Base-by-base conservation (phyloP, 768 basidiomycete genomes). In the Grammothele lineata region DNA sequence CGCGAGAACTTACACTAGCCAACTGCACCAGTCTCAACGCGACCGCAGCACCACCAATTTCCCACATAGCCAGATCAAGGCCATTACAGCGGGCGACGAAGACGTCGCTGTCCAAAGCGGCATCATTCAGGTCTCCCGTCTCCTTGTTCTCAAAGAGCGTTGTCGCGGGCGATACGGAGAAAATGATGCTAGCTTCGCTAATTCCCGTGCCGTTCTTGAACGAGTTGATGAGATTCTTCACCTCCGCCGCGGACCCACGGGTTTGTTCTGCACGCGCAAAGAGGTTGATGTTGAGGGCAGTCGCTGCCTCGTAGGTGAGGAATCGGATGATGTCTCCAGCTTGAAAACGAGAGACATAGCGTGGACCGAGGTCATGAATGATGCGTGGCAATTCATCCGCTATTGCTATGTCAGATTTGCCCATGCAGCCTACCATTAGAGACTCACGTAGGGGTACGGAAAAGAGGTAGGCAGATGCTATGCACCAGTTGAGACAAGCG, bases 301-400 rank as follows among this genome's bases (percentile, higher is more conserved):
- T 89, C 4, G 85, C 80, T 0, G 87, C 86, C 54, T 90, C 86
- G 62, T 92, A 93, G 0, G 90, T 93, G 39, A 92, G 67, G 61
- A 91, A 91, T 37, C 77, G 82, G 53, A 81, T 70, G 27, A 92
- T 73, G 3, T 75, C 61, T 8, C 72, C 74, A 39, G 89, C 85
- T 60, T 90, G 89, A 62, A 91, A 89, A 36, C 80, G 81, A 18
- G 80, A 83, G 1, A 72, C 70, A 50, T 92, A 92, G 36, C 83
- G 77, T 8, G 90, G 90, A 4, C 89, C 86, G 10, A 93, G 77
- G 56, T 90, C 86, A 57, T 92, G 84, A 27, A 90, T 75, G 37
- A 92, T 74, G 14, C 85, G 76, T 5, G 82, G 80, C 4, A 89
- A 61, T 49, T 87, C 86, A 43, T 90, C 83, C 14, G 71, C 87